These are phyloP conservation scores for Neolentinus lepideus DNA, from an alignment of 1,284 basidiomycete species.

Conservation along the genomic window DNA sequence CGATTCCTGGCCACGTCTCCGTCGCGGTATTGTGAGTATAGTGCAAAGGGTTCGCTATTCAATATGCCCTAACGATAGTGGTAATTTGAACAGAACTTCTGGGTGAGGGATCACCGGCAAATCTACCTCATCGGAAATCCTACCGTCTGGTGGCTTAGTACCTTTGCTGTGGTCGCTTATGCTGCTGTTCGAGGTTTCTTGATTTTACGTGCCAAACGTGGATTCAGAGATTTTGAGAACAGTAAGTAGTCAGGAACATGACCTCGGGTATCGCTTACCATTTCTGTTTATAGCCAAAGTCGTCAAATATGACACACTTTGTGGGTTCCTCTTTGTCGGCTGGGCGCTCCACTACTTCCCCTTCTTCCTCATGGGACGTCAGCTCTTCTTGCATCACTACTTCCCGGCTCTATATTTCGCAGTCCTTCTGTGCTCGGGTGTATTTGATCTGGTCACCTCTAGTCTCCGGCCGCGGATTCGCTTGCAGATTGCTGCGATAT, in stretches of 20 bases:
- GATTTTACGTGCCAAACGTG: slow-evolving; percentile 85
- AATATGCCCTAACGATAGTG: background rate
- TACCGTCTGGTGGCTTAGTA: slow-evolving; percentile 85
- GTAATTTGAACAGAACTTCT: slow-evolving; percentile 69
- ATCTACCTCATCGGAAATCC: slow-evolving; percentile 96
- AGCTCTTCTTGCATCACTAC: slow-evolving; percentile 96
- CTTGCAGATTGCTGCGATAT: slow-evolving; percentile 70
- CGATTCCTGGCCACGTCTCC: slow-evolving; percentile 80
- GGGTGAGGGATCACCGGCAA: slow-evolving; percentile 94
- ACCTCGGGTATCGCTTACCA: slow-evolving; percentile 6
- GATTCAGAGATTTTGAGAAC: slow-evolving; percentile 86
- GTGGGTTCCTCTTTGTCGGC: slow-evolving; percentile 88
- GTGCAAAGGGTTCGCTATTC: background rate
- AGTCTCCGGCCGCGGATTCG: slow-evolving; percentile 71
- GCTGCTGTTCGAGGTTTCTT: slow-evolving; percentile 66
- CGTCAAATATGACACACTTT: slow-evolving; percentile 87
- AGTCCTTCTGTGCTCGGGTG: slow-evolving; percentile 69
- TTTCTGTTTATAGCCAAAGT: slow-evolving; percentile 61
- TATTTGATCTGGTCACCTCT: slow-evolving; percentile 86
- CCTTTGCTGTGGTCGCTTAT: slow-evolving; percentile 67
- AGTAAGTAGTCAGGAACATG: slow-evolving; percentile 43
- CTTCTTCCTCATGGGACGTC: slow-evolving; percentile 94
- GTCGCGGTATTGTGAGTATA: slow-evolving; percentile 82
- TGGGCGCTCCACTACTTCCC: slow-evolving; percentile 95
- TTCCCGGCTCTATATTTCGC: slow-evolving; percentile 95